Percentiles rank a stretch among this genome's conserved stretches.
These are phyloP conservation scores for Boletus semigastroideus DNA, from an alignment of 1,284 basidiomycete species.

Conservation along the genomic window DNA sequence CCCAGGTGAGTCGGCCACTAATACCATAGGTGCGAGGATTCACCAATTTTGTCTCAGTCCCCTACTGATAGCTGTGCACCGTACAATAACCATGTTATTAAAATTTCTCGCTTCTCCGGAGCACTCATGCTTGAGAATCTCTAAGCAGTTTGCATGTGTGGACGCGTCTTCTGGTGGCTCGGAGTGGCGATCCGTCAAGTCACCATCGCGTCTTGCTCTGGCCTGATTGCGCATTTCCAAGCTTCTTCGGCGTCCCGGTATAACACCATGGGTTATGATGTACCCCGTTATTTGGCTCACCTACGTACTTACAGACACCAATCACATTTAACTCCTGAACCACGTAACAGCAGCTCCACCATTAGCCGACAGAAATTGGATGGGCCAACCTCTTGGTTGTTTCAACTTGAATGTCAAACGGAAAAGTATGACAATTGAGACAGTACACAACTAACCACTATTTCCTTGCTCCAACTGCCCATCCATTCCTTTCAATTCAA, in stretches of 20 bases:
- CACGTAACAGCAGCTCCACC: constrained; percentile 23
- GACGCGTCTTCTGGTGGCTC: background rate
- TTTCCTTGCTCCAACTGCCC: constrained; percentile 9
- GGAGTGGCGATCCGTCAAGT: background rate
- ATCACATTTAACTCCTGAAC: background rate
- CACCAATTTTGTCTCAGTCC: background rate
- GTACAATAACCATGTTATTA: constrained; percentile 14
- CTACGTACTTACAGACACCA: background rate
- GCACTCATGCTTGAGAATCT: background rate
- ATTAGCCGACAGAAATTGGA: background rate
- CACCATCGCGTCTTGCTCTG: background rate
- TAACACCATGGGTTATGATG: background rate
- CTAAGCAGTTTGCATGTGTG: background rate
- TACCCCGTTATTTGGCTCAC: constrained; percentile 1
- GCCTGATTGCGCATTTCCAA: background rate
- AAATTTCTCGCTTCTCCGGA: background rate
- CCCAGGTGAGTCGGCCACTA: constrained; percentile 10
- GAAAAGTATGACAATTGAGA: constrained; percentile 6
- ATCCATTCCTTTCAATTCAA: constrained; percentile 17
- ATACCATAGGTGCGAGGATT: background rate
- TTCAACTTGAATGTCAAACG: background rate
- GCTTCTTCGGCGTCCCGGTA: background rate
- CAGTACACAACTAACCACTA: background rate
- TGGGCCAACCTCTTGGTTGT: background rate
- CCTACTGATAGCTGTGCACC: background rate